phyloP scores from a whole-genome alignment of 23 red algal genomes.

The Chondrus crispus region DNA sequence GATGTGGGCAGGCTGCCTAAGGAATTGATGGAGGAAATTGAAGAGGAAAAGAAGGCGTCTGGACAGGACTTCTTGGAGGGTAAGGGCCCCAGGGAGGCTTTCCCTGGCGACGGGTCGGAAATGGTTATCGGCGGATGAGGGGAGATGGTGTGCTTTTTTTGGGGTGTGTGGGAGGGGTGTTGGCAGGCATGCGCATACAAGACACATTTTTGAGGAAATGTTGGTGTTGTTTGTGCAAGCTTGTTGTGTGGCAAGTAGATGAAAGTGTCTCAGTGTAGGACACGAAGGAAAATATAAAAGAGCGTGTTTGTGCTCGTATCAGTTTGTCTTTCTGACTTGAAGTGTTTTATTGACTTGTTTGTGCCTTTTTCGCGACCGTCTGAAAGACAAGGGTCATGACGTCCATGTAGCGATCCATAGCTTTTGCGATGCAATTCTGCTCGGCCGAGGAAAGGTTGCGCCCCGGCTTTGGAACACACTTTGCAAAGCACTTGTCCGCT shows the following conservation, averaged over 20 bases:
- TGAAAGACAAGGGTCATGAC: slow-evolving; percentile 79
- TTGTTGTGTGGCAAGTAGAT: too few species aligned
- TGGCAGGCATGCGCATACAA: too few species aligned
- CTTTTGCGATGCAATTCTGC: slow-evolving; percentile 89
- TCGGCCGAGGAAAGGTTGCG: slow-evolving; percentile 69
- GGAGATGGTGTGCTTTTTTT: background rate
- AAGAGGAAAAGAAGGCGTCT: slow-evolving; percentile 45
- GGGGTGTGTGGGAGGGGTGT: background rate
- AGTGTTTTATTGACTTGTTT: too few species aligned
- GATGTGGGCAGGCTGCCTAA: slow-evolving; percentile 27
- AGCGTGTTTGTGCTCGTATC: too few species aligned
- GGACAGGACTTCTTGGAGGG: slow-evolving; percentile 18
- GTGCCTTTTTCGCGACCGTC: slow-evolving; percentile 52
- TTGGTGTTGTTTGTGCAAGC: too few species aligned
- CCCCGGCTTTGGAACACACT: slow-evolving; percentile 88
- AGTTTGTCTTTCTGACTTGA: too few species aligned
- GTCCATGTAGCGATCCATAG: slow-evolving; percentile 96
- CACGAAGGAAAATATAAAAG: too few species aligned
- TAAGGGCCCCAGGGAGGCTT: slow-evolving; percentile 6
- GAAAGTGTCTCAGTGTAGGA: too few species aligned
- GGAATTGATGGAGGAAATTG: slow-evolving; percentile 61
- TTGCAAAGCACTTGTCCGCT: slow-evolving; percentile 92
- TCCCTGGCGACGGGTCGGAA: slow-evolving; percentile 71
- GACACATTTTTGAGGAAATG: too few species aligned
- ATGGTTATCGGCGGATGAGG: slow-evolving; percentile 51